Percentiles rank a stretch among this genome's conserved stretches.
These are phyloP conservation scores for Calonectria pteridis DNA, from an alignment of 2,329 filamentous ascomycete genomes.

Conservation along the genomic window DNA sequence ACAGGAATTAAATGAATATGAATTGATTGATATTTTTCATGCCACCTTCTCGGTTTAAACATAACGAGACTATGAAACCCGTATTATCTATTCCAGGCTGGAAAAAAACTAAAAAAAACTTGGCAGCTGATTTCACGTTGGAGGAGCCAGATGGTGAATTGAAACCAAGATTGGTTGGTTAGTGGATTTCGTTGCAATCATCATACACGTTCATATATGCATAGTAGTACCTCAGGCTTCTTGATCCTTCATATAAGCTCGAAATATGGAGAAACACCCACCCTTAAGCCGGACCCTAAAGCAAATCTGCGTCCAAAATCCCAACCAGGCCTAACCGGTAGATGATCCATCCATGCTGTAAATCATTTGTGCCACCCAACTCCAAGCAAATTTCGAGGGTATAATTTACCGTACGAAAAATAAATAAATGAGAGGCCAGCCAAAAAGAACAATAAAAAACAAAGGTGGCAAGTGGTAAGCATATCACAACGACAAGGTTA, in stretches of 20 bases:
- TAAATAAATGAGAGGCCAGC: not conserved
- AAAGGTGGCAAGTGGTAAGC: not conserved
- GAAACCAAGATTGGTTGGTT: not conserved
- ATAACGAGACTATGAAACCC: not conserved
- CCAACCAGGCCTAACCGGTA: not conserved
- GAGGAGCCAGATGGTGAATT: not conserved
- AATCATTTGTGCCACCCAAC: constrained; percentile 21
- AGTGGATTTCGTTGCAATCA: not conserved
- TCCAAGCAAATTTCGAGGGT: constrained; percentile 35
- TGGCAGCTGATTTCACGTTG: not conserved
- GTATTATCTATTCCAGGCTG: not conserved
- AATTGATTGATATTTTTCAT: not conserved
- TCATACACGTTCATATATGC: not conserved
- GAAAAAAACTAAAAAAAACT: not conserved
- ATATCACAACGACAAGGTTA: not conserved
- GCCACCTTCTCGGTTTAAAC: no score
- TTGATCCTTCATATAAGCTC: not conserved
- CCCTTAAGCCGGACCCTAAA: not conserved
- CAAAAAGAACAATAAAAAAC: not conserved
- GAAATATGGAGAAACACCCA: not conserved
- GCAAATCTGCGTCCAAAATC: not conserved
- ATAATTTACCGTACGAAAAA: constrained; percentile 27
- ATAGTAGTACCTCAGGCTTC: not conserved
- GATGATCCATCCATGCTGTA: not conserved
- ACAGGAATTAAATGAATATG: constrained; percentile 11